phyloP scores from a whole-genome alignment of 225 moss, liverwort and hornwort genomes.

The Sphagnum contortum region DNA sequence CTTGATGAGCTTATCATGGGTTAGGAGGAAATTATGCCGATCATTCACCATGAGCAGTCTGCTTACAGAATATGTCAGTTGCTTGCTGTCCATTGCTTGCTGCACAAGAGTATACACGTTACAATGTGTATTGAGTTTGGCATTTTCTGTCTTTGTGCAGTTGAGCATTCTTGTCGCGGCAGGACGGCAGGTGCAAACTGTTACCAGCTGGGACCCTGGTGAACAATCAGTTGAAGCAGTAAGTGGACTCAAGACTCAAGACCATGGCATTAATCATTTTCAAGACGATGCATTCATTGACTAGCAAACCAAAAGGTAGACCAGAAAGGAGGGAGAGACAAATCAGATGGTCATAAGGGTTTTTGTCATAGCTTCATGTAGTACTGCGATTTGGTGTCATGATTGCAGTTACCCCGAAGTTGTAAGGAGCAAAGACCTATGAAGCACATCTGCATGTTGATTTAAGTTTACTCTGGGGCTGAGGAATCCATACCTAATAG shows the following conservation, averaged over 20 bases:
- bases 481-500: not conserved
- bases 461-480: not conserved
- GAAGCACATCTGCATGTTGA: no score
- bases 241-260: constrained; percentile 7
- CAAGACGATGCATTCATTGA: not conserved
- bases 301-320: not conserved
- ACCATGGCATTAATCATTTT: not conserved
- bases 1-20: no score
- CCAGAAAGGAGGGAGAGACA: no score
- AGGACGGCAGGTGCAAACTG: constrained; percentile 47
- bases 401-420: no score
- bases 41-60: no score
- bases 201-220: constrained; percentile 75
- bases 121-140: not conserved
- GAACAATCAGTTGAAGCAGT: constrained; percentile 67
- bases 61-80: not conserved
- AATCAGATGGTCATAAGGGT: no score
- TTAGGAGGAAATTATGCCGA: no score
- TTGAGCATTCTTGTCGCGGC: constrained; percentile 47
- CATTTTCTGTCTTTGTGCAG: constrained; percentile 16
- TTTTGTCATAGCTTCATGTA: no score
- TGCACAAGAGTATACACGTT: not conserved
- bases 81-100: not conserved
- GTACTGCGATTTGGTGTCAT: no score
- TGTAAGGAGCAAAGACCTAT: no score